A percentile compares a stretch with the other conserved stretches of the same genome.
Evolutionary conservation across 208 protist genomes (phyloP).

Genomic region (Novymonas esmeraldas): DNA sequence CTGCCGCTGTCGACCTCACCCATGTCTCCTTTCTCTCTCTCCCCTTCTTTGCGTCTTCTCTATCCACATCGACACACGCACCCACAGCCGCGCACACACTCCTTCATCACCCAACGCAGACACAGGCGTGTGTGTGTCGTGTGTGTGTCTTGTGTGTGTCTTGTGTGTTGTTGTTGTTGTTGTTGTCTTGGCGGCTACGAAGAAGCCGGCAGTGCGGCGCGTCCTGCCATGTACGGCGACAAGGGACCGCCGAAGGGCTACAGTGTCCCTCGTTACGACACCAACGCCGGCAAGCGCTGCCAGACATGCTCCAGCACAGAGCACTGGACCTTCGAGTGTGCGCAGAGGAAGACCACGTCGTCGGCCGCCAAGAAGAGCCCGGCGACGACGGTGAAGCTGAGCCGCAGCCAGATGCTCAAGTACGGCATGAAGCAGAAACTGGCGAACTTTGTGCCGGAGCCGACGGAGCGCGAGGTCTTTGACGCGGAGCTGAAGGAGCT

Average conservation of each 20-base stretch:
- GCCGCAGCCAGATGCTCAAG: slow-evolving; percentile 74
- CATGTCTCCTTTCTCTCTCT: background rate
- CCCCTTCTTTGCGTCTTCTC: background rate
- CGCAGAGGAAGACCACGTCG: slow-evolving; percentile 18
- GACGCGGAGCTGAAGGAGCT: slow-evolving; percentile 41
- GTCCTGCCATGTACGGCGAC: slow-evolving; percentile 56
- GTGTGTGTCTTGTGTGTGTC: no score
- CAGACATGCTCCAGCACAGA: slow-evolving; percentile 66
- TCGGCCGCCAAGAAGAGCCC: slow-evolving; percentile 30
- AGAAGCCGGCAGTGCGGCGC: background rate
- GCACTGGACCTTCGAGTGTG: slow-evolving; percentile 89
- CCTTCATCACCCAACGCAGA: no score
- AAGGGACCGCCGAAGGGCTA: slow-evolving; percentile 79
- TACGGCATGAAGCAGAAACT: slow-evolving; percentile 72
- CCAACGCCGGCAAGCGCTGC: slow-evolving; percentile 39
- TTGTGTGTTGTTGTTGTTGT: no score
- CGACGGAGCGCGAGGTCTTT: slow-evolving; percentile 63
- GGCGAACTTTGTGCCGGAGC: slow-evolving; percentile 69
- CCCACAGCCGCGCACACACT: no score
- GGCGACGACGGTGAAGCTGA: slow-evolving; percentile 47
- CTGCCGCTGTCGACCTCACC: background rate
- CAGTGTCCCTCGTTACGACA: slow-evolving; percentile 71
- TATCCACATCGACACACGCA: background rate
- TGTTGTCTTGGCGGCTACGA: no score
- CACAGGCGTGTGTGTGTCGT: no score